Evolutionary conservation across 177 flowering plant species (phyloP).

Genomic region (Vitis hybrid): DNA sequence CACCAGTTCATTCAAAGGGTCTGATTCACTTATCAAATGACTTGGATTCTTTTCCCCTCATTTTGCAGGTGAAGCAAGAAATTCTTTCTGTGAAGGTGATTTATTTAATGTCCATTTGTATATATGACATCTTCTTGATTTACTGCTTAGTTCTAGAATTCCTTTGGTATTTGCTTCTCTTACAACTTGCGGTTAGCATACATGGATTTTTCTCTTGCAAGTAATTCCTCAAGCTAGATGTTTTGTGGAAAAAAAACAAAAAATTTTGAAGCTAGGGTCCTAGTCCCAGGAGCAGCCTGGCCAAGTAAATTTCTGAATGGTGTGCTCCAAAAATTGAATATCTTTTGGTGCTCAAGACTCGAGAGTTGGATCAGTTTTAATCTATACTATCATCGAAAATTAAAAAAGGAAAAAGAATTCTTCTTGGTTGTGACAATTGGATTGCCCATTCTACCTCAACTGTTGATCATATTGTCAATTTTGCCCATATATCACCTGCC

Average conservation of each 20-base stretch:
- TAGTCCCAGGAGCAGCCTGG: neutral
- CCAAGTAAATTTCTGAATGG: too few species aligned
- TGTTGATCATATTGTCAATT: too few species aligned
- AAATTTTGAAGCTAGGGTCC: neutral
- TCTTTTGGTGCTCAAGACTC: too few species aligned
- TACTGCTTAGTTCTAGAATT: conserved; percentile 10
- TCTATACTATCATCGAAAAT: too few species aligned
- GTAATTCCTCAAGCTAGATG: neutral
- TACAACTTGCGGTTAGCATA: neutral
- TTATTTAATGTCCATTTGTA: conserved; percentile 17
- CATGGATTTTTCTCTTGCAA: neutral
- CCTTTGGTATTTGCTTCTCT: conserved; percentile 3
- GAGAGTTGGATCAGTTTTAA: too few species aligned
- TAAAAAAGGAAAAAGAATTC: too few species aligned
- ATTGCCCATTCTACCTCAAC: too few species aligned
- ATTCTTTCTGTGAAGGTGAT: conserved; percentile 18
- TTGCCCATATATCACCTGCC: too few species aligned
- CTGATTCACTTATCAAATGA: neutral
- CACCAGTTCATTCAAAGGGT: neutral
- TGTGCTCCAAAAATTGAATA: too few species aligned
- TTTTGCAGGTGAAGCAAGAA: conserved; percentile 32
- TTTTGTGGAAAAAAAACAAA: neutral
- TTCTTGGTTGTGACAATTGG: too few species aligned
- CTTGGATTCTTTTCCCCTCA: neutral
- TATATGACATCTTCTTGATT: conserved; percentile 29